Evolutionary conservation across 192 early-diverging fungal genomes (phyloP), one percentile per base, ranked within the genome.

Genomic region (Jimgerdemannia flammicorona): DNA sequence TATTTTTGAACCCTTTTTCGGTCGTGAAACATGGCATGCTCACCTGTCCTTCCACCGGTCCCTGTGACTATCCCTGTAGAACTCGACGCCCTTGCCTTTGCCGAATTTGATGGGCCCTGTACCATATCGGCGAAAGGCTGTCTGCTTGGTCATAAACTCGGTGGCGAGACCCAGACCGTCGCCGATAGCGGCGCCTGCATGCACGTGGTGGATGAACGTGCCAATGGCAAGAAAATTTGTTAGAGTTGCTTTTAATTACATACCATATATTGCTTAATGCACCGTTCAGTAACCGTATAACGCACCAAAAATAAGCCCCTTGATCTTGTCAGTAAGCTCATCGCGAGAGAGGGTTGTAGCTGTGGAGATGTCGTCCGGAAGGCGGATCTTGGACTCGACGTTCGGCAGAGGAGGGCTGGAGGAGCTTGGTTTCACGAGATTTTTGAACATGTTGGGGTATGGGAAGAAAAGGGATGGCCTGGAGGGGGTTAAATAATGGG

Each of bases 101-200:
- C 88, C 88, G 79, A 91, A 91, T 44, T 72, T 70, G 74, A 91
- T 89, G n/a, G 88, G 88, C 0, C 87, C 88, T 20, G 79, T 76
- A 29, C 86, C 87, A 79, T 93, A 91, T 7, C 80, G 64, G 66
- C 71, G 40, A 18, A 29, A 72, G 3, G 87, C 84, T 44, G 81
- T 59, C 44, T 63, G 40, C 72, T 73, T 96, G 80, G 88, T 88
- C 78, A 97, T 96, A 67, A 96, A 89, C 82, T 97, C 96, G 73
- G 95, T 87, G 2, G 96, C 96, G 44, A 93, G 93, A 41, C 87
- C 84, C 29, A 88, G 87, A 17, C 90, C 88, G 39, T 90, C 88
- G 40, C 87, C 90, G 70, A 90, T 88, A 8, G 85, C 80, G 10
- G 70, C 77, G 7, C 89, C 89, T 76, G 86, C 75, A 70, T 87